phyloP scores from a whole-genome alignment of 352 stramenopile genomes.

The Pythium scleroteichum region DNA sequence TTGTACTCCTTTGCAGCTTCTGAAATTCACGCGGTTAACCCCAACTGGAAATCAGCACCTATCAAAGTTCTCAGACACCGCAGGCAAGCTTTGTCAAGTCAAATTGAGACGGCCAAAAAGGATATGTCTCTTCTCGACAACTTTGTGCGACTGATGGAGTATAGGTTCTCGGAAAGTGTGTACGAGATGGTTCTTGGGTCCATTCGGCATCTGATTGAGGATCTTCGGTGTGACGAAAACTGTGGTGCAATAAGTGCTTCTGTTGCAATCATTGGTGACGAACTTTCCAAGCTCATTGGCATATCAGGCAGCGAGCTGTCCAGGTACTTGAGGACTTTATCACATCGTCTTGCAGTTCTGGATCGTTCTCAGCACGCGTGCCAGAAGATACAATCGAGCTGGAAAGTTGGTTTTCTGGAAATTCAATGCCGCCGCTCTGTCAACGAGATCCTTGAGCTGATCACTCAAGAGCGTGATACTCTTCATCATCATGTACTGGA shows the following conservation, averaged over 20 bases:
- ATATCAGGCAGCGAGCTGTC: conserved; percentile 42
- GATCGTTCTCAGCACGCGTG: conserved; percentile 60
- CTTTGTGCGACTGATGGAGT: conserved; percentile 64
- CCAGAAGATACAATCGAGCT: conserved; percentile 66
- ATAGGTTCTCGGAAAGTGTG: conserved; percentile 70
- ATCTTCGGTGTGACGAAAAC: conserved; percentile 43
- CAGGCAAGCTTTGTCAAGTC: conserved; percentile 32
- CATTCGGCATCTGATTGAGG: conserved; percentile 34
- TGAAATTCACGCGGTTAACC: conserved; percentile 47
- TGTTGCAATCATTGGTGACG: conserved; percentile 45
- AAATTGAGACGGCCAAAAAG: conserved; percentile 44
- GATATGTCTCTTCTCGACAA: conserved; percentile 50
- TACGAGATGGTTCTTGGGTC: conserved; percentile 64
- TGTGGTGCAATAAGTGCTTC: conserved; percentile 46
- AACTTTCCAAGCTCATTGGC: conserved; percentile 35
- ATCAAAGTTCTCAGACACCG: conserved; percentile 45
- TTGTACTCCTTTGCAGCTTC: conserved; percentile 47
- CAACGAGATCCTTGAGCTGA: conserved; percentile 59
- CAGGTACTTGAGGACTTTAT: conserved; percentile 45
- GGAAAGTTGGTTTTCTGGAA: conserved; percentile 75
- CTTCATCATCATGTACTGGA: conserved; percentile 43
- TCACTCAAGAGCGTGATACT: conserved; percentile 45
- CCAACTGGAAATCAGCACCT: conserved; percentile 64
- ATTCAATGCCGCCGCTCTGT: conserved; percentile 68
- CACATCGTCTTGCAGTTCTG: conserved; percentile 37